These are phyloP conservation scores for Backusella australiensis DNA, from an alignment of 192 early-diverging fungal species.

Conservation along the genomic window DNA sequence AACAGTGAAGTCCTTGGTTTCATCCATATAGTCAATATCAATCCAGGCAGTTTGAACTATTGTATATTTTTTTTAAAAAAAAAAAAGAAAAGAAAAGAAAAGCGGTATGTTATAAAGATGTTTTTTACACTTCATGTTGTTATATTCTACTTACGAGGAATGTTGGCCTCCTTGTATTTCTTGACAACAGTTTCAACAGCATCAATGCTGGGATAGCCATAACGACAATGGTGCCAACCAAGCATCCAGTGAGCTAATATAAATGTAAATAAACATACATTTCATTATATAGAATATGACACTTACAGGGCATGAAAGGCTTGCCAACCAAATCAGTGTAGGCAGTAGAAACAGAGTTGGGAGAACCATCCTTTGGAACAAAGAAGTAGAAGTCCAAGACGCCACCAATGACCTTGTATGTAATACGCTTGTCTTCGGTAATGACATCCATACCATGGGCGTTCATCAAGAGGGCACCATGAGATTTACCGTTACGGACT, in stretches of 20 bases:
- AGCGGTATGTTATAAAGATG: not conserved
- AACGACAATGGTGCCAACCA: constrained; percentile 32
- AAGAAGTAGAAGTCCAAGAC: constrained; percentile 63
- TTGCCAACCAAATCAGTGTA: constrained; percentile 67
- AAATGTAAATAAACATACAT: not conserved
- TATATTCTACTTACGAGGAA: constrained; percentile 48
- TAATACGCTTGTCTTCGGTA: constrained; percentile 39
- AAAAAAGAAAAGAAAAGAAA: not conserved
- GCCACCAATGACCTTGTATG: constrained; percentile 66
- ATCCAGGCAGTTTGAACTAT: constrained; percentile 45
- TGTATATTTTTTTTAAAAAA: not conserved
- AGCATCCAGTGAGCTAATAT: constrained; percentile 35
- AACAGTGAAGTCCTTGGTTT: constrained; percentile 58
- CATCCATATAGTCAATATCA: constrained; percentile 75
- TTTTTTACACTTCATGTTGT: not conserved
- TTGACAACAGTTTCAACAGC: constrained; percentile 54
- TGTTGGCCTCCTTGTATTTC: constrained; percentile 49
- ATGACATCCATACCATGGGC: constrained; percentile 70
- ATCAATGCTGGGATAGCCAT: constrained; percentile 55
- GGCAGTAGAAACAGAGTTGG: constrained; percentile 43
- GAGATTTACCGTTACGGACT: constrained; percentile 49
- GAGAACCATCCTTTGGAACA: constrained; percentile 41
- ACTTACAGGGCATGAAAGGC: constrained; percentile 52
- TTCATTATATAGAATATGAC: not conserved
- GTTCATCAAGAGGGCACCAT: constrained; percentile 56